Conservation (phyloP, 2,329 filamentous ascomycete genomes). For the Passalora sequoiae region DNA sequence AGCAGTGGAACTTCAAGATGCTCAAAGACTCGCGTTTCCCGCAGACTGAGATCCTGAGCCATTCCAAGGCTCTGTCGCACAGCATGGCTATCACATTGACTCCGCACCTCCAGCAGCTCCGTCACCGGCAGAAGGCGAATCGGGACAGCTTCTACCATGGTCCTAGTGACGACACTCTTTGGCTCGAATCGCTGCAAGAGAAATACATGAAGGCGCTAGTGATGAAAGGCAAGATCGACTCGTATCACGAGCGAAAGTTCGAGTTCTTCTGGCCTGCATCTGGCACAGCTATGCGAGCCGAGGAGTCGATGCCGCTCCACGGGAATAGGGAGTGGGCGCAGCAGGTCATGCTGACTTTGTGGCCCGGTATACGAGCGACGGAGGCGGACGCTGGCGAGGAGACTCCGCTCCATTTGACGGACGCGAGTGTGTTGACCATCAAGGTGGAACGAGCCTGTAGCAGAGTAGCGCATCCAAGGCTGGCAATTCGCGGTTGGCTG, state of each 20-base stretch:
- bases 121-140: not conserved
- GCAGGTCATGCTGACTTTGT: not conserved
- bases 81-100: not conserved
- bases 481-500: too few species aligned
- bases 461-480: too few species aligned
- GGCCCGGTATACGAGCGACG: too few species aligned
- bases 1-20: conserved; percentile 1
- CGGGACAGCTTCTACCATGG: not conserved
- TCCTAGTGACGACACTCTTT: not conserved
- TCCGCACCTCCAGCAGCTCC: not conserved
- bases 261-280: not conserved
- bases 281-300: not conserved
- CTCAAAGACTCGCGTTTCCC: not conserved
- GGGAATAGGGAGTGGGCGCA: not conserved
- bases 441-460: too few species aligned
- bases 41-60: not conserved
- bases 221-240: conserved; percentile 1
- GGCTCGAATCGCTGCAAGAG: not conserved
- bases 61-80: not conserved
- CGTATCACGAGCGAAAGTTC: not conserved
- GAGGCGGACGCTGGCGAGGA: too few species aligned
- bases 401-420: too few species aligned
- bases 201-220: not conserved
- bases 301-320: not conserved
- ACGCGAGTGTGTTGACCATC: too few species aligned